Percentiles rank a stretch among this genome's conserved stretches.
phyloP scores from a whole-genome alignment of 73 alveolate species.

The Blepharisma stoltei region DNA sequence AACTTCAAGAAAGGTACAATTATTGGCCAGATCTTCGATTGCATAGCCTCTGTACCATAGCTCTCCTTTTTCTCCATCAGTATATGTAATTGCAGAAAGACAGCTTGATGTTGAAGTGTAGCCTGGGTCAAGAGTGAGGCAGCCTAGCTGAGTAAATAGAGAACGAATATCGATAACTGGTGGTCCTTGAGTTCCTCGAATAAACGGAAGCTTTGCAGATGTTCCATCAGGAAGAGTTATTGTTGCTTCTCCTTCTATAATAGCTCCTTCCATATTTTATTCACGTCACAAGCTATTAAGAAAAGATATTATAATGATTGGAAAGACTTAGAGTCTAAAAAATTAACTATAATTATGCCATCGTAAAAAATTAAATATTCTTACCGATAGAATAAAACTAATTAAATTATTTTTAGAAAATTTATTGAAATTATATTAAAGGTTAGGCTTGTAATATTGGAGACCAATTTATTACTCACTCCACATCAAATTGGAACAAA shows the following conservation, averaged over 20 bases:
- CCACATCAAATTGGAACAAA: too few species aligned
- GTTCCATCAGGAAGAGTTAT: conserved; percentile 71
- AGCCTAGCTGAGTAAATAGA: conserved; percentile 61
- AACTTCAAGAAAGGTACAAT: conserved; percentile 71
- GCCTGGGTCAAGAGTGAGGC: conserved; percentile 83
- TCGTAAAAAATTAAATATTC: too few species aligned
- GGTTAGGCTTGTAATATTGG: too few species aligned
- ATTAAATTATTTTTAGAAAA: too few species aligned
- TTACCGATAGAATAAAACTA: too few species aligned
- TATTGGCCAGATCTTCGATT: conserved; percentile 69
- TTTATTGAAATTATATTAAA: too few species aligned
- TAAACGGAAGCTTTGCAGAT: conserved; percentile 55
- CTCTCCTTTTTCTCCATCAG: conserved; percentile 82
- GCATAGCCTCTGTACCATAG: conserved; percentile 81
- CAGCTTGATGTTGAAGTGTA: conserved; percentile 74
- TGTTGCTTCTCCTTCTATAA: conserved; percentile 31
- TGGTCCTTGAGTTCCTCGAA: conserved; percentile 73
- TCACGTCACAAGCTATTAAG: too few species aligned
- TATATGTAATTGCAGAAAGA: conserved; percentile 72
- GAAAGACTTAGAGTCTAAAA: too few species aligned
- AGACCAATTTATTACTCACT: too few species aligned
- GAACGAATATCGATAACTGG: conserved; percentile 67
- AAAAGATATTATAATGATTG: too few species aligned
- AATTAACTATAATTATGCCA: too few species aligned
- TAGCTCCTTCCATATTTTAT: too few species aligned